Evolutionary conservation across 192 early-diverging fungal genomes (phyloP), one percentile per base, ranked within the genome.

Genomic region (Dissophora globulifera): DNA sequence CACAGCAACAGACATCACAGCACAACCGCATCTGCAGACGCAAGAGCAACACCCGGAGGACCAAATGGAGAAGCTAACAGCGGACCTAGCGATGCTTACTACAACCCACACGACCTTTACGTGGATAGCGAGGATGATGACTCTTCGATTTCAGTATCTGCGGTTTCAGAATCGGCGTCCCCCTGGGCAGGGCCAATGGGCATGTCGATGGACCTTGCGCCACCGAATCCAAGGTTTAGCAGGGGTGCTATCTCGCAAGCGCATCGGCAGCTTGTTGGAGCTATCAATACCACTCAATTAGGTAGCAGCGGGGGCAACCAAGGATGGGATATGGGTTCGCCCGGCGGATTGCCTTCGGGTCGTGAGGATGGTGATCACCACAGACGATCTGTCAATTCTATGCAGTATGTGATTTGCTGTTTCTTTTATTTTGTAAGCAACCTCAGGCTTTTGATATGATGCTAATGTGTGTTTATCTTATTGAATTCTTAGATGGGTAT

Each of bases 381-480:
- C 15, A 56, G 63, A 27, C 63, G 72, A 33, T 76, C 72, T n/a
- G 72, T 67, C 26, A 76, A 76, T 29, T 76, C 72, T 2, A 76
- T 76, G 72, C 72, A 76, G 63, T 72, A 58, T 27, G 67, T 9
- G 13, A 38, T 13, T 50, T n/a, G 4, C 1, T 38, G 0, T 45
- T 8, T 50, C 25, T n/a, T 42, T 45, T 23, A 17, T 58, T 48
- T 31, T 46, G 2, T n/a, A 43, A 31, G 10, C 41, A 4, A 5
- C 5, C n/a, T 56, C 26, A n/a, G 16, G 16, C 12, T 19, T 15
- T 54, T 49, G 15, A 5, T 17, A n/a, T 38, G 43, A 45, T 45
- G 43, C 43, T 45, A n/a, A 17, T 17, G 3, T 22, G 46, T 17
- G 0, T 38, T 3, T 31, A 30, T 6, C 32, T 45, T 29, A 26